Evolutionary conservation across 768 basidiomycete species (phyloP).

Genomic region (Mycena polygramma): DNA sequence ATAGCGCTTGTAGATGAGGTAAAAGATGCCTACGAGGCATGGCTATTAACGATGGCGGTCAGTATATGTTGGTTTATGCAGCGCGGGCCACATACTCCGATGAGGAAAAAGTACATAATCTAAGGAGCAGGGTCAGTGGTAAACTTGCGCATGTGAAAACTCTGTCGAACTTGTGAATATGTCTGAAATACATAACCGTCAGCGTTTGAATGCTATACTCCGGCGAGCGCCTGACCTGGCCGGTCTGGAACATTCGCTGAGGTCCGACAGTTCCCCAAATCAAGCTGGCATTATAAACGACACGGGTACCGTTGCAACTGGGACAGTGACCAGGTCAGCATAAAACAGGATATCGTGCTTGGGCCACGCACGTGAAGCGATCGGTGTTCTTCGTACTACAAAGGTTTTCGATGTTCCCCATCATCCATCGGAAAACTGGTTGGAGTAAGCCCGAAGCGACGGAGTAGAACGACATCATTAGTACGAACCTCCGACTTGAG

Average conservation of each 20-base stretch:
- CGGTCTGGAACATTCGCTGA: conserved; percentile 20
- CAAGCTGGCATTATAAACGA: conserved; percentile 17
- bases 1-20: conserved; percentile 22
- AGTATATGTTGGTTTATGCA: not conserved
- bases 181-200: conserved; percentile 6
- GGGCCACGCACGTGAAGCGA: conserved; percentile 19
- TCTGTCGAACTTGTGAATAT: conserved; percentile 11
- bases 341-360: too few relatives aligned
- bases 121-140: not conserved
- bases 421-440: conserved; percentile 27
- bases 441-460: not conserved
- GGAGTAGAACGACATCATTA: not conserved
- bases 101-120: conserved; percentile 24
- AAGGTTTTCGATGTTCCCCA: conserved; percentile 19
- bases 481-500: conserved; percentile 22
- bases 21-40: conserved; percentile 10
- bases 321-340: not conserved
- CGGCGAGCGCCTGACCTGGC: conserved; percentile 10
- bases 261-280: conserved; percentile 26
- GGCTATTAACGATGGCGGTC: not conserved
- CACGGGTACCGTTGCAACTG: conserved; percentile 27
- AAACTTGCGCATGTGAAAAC: too few relatives aligned
- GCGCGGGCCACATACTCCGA: conserved; percentile 4
- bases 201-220: not conserved
- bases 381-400: conserved; percentile 19